Evolutionary conservation across 176 grass and related monocot genomes (phyloP), one percentile per base, ranked within the genome.

Genomic region (Aegilops bicornis): DNA sequence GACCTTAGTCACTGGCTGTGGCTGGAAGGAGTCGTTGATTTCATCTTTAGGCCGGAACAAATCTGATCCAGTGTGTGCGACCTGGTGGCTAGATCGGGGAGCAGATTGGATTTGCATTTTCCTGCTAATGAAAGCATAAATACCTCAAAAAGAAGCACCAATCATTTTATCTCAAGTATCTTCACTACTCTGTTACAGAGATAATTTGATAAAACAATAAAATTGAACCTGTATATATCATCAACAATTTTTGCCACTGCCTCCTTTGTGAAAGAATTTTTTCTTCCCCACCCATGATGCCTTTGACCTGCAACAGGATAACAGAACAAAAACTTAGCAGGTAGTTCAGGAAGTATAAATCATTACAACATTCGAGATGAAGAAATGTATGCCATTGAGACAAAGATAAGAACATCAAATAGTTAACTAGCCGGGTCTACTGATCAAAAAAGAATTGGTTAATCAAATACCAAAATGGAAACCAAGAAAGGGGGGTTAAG

Each of bases 61-160:
- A 86, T 94, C 91, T 76, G 97, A 96, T 78, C 86, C 74, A 14
- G n/a, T n/a, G 90, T 88, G 48, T 94, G 88, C 85, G 90, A 85
- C 83, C 84, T 96, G 69, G 92, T 91, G 27, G 87, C 82, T 67
- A 96, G 88, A 14, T 96, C 94, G n/a, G 15, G 91, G 79, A 81
- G 97, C 66, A 77, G 85, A 91, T 83, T 93, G 89, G 45, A 92
- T 81, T 94, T 96, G 97, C 92, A 96, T 94, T 94, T 99, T 96
- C 87, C 97, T 99, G 89, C 73, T 81, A 88, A 68, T 79, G 43
- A 84, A 91, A 71, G 86, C 30, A 91, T 31, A 36, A 3, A 58
- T 6, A 77, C 71, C 83, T 82, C 77, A 85, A 88, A 75, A 65
- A 85, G 58, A 10, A 22, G 16, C 9, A 10, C 32, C 62, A 45